phyloP scores from a whole-genome alignment of 345 rosid species.

The Linum tenue region DNA sequence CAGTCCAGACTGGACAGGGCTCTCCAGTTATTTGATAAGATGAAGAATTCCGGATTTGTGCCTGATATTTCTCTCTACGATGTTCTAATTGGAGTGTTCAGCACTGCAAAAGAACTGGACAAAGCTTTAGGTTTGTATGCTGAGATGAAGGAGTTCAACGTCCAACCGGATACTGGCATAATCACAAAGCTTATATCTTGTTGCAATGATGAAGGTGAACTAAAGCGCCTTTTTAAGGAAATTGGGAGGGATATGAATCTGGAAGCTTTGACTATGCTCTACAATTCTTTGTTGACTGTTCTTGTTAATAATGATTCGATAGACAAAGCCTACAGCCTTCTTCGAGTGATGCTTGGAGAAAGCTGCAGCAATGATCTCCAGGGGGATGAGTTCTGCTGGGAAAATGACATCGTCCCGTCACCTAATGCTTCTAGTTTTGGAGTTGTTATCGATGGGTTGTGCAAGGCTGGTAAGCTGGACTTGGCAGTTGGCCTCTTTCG shows the following conservation, averaged over 20 bases:
- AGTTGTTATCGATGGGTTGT: slow-evolving; percentile 42
- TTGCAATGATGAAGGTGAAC: slow-evolving; percentile 40
- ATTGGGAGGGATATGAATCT: slow-evolving; percentile 34
- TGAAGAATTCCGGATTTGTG: slow-evolving; percentile 42
- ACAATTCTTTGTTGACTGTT: slow-evolving; percentile 36
- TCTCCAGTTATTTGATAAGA: slow-evolving; percentile 47
- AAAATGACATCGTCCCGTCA: slow-evolving; percentile 21
- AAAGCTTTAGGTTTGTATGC: slow-evolving; percentile 47
- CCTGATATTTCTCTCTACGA: slow-evolving; percentile 55
- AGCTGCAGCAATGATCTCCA: slow-evolving; percentile 19
- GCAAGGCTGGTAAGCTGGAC: slow-evolving; percentile 43
- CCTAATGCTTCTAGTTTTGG: slow-evolving; percentile 38
- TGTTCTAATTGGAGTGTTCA: slow-evolving; percentile 61
- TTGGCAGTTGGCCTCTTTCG: slow-evolving; percentile 47
- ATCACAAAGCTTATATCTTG: slow-evolving; percentile 48
- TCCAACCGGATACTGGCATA: slow-evolving; percentile 46
- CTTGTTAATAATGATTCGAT: slow-evolving; percentile 28
- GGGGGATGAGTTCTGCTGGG: slow-evolving; percentile 24
- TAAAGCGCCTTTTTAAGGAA: slow-evolving; percentile 31
- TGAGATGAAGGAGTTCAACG: slow-evolving; percentile 48
- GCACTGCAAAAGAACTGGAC: slow-evolving; percentile 40
- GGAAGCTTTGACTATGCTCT: slow-evolving; percentile 39
- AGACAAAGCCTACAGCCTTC: slow-evolving; percentile 46
- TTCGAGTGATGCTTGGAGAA: slow-evolving; percentile 33
- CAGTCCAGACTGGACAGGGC: slow-evolving; percentile 56